Evolutionary conservation across 1,139 yeast genomes (phyloP), one percentile per base, ranked within the genome.

Genomic region (Nakaseomyces nivariensis): DNA sequence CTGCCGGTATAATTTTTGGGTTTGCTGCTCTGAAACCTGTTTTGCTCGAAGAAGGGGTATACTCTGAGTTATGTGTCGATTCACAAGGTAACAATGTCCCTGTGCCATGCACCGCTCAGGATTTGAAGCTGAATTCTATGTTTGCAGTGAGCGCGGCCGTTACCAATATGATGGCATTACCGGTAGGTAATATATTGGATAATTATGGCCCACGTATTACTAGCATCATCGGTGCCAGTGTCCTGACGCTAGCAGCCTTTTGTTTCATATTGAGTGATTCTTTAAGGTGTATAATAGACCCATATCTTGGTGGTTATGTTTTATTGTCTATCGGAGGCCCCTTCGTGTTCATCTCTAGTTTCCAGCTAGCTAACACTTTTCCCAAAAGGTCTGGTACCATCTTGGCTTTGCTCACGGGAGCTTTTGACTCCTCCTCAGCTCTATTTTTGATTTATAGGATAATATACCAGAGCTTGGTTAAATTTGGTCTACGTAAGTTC

Each of bases 1-100:
- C 96, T 2, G 96, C 96, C 0, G 97, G 97, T 1, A 89, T 95
- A 1, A 83, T 89, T 9, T 90, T 90, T 72, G 95, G 97, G 1
- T 90, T 89, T 70, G 96, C 97, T 22, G 97, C 97, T 3, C 71
- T 90, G 49, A 90, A 90, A 62, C 95, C 95, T 4, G 78, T 89
- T 4, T 71, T 90, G 46, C 78, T 87, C 27, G 67, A 73, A 8
- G 90, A 89, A 63, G 88, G 89, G 1, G 81, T 89, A n/a, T 90
- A 90, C 61, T 67, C 73, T 32, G 77, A 79, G 10, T 65, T 71
- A 25, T 90, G 97, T 66, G 52, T 52, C 8, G 56, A 48, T 3
- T 56, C 56, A 5, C 53, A 53, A n/a, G 49, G 59, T 1, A 57
- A 66, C 1, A 61, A 58, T 7, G 44, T 50, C 27, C 49, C 52